Evolutionary conservation across 345 rosid species (phyloP), one percentile per base, ranked within the genome.

Genomic region (Salix udensis): DNA sequence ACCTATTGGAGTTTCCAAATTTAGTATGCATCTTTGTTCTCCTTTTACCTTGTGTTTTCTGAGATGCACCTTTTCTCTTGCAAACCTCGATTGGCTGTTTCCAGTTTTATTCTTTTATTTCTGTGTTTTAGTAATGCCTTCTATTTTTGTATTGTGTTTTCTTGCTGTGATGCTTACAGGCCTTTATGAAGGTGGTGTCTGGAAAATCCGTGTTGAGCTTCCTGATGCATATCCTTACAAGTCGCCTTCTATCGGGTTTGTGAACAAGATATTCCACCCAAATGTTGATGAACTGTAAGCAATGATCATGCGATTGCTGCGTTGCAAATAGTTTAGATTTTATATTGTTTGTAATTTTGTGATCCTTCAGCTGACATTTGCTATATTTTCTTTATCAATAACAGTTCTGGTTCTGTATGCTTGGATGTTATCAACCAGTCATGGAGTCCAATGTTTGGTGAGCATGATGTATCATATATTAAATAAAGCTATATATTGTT

Each of bases 391-490:
- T 69, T 76, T 44, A 19, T 71, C 66, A 66, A 71, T 77, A 68
- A 60, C 89, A 91, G 92, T 73, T 91, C 90, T 12, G 95, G 95
- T 67, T 89, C 91, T 70, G 89, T 89, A 30, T 91, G 95, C 84
- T 82, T 88, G 87, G 92, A 91, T 78, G 91, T 91, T 37, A 91
- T 91, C 82, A 91, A 89, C 77, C 92, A 91, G 55, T 87, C 92
- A 46, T 91, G 95, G 95, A 91, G 92, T 81, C 95, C 95, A 68
- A 89, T 91, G 92, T 91, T 91, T 78, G 91, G 92, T 91, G 83
- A 86, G 76, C 70, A 39, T 58, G 23, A 73, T 55, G 62, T 34
- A 23, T 65, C 34, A 13, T 19, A 10, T 76, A 34, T 61, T 52
- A 8, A 37, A 50, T 23, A 34, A 60, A 53, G 21, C 65, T 53